Evolutionary conservation across 352 stramenopile genomes (phyloP).

Genomic region (Porosira glacialis): DNA sequence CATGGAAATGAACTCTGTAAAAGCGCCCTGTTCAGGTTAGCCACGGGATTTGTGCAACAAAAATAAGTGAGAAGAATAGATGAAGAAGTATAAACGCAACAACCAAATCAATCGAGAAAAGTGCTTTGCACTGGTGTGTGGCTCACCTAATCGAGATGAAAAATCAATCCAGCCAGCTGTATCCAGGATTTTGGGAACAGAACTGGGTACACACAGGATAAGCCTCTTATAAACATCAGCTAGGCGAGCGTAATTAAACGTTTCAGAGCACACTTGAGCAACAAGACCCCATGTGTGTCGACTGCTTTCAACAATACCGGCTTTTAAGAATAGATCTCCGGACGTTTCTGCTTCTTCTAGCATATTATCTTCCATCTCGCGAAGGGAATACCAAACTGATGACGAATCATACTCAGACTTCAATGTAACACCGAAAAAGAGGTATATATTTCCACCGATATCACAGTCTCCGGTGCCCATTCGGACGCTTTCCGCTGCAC

Average conservation of each 20-base stretch:
- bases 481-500: constrained; percentile 75
- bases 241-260: constrained; percentile 78
- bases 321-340: constrained; percentile 74
- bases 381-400: constrained; percentile 63
- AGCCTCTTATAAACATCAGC: constrained; percentile 68
- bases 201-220: constrained; percentile 61
- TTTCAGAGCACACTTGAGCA: constrained; percentile 77
- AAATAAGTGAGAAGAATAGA: no score
- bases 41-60: no score
- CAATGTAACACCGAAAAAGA: constrained; percentile 77
- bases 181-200: constrained; percentile 76
- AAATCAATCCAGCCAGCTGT: constrained; percentile 68
- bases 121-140: no score
- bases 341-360: constrained; percentile 74
- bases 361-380: constrained; percentile 81
- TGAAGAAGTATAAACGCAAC: no score
- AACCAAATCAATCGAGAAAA: no score
- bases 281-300: constrained; percentile 72
- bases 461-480: constrained; percentile 68
- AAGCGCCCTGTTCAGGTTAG: no score
- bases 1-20: constrained; percentile 82
- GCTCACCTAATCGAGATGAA: constrained; percentile 64
- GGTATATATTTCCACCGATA: constrained; percentile 59
- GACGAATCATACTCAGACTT: constrained; percentile 71
- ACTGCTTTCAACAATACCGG: constrained; percentile 78